phyloP scores from a whole-genome alignment of 768 basidiomycete genomes.

The Tricholoma bakamatsutake region DNA sequence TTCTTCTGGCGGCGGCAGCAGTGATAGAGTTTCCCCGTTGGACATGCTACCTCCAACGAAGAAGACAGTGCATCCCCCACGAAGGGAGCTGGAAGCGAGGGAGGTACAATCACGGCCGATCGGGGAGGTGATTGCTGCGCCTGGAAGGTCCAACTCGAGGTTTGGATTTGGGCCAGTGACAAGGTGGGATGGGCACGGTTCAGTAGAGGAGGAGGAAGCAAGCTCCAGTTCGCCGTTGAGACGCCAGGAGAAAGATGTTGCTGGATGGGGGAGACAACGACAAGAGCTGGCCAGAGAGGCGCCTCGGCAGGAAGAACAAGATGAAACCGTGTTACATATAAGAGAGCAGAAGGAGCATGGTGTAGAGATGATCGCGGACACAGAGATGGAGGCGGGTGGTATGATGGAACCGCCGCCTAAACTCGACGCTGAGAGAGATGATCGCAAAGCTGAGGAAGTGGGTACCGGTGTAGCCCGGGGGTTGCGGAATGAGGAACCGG shows the following conservation, averaged over 20 bases:
- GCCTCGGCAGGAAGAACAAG: neutral
- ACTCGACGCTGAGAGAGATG: neutral
- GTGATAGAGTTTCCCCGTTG: constrained; percentile 1
- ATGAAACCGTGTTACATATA: neutral
- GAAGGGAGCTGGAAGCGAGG: neutral
- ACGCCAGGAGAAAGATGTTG: neutral
- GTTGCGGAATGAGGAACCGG: neutral
- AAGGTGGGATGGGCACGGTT: neutral
- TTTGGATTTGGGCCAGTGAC: constrained; percentile 4
- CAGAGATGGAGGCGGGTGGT: neutral
- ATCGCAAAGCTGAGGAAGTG: neutral
- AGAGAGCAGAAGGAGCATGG: neutral
- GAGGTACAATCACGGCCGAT: neutral
- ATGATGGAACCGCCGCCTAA: neutral
- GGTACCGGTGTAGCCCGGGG: neutral
- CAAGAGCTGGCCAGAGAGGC: neutral
- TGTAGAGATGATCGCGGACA: neutral
- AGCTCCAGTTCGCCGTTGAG: neutral
- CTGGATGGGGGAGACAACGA: neutral
- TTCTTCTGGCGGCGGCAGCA: neutral
- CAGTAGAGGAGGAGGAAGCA: constrained; percentile 1
- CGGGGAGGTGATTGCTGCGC: neutral
- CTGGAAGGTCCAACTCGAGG: neutral
- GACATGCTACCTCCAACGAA: neutral
- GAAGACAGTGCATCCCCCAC: neutral